Evolutionary conservation across 2,329 filamentous ascomycete genomes (phyloP).

Genomic region (Diaporthe ilicicola): DNA sequence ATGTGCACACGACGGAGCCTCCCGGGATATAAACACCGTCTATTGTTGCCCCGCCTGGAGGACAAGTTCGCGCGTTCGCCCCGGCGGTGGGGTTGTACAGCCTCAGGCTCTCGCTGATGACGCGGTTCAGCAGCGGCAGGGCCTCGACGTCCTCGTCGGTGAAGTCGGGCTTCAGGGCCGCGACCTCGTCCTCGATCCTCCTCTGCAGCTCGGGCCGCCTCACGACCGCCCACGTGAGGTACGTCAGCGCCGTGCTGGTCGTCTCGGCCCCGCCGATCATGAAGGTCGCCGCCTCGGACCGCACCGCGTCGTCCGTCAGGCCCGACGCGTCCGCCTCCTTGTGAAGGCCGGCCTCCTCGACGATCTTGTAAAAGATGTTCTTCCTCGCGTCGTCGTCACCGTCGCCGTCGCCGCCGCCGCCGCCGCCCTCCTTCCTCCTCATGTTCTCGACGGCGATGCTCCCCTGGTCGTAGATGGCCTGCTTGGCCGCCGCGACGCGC

Average conservation of each 20-base stretch:
- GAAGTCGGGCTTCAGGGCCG: constrained; percentile 37
- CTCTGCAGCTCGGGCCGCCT: constrained; percentile 35
- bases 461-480: constrained; percentile 32
- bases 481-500: constrained; percentile 28
- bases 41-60: constrained; percentile 40
- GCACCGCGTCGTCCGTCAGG: constrained; percentile 42
- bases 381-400: too few relatives aligned
- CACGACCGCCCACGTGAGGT: constrained; percentile 44
- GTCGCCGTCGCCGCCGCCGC: too few relatives aligned
- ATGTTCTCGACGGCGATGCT: constrained; percentile 33
- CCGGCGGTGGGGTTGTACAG: constrained; percentile 44
- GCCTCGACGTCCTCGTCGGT: constrained; percentile 42
- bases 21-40: constrained; percentile 43
- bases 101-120: constrained; percentile 46
- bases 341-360: constrained; percentile 38
- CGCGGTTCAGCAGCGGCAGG: constrained; percentile 44
- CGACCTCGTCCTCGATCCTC: constrained; percentile 39
- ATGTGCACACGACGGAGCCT: constrained; percentile 42
- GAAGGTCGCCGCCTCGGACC: constrained; percentile 45
- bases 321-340: constrained; percentile 25
- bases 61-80: constrained; percentile 40
- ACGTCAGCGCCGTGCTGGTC: constrained; percentile 51
- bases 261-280: constrained; percentile 55
- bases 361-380: constrained; percentile 39
- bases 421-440: constrained; percentile 22